Conservation (phyloP, 805 yeast genomes). For the Danielia reshetovae region DNA sequence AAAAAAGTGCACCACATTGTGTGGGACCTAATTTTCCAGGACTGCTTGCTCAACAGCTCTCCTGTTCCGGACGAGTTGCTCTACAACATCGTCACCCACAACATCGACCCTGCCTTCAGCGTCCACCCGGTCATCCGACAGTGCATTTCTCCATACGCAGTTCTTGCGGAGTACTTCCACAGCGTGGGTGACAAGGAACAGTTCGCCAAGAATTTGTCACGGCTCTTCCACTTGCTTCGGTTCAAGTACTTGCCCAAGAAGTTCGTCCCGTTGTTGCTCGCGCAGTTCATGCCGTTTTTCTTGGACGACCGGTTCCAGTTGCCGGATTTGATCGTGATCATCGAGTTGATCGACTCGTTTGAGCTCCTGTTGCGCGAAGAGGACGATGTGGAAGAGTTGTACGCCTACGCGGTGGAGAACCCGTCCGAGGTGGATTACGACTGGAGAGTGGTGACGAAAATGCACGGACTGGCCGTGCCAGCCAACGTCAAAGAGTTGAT, state of each 20-base stretch:
- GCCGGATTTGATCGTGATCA: constrained; percentile 18
- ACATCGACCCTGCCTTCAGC: constrained; percentile 29
- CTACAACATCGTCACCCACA: constrained; percentile 41
- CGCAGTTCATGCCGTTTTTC: constrained; percentile 46
- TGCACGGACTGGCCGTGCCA: constrained; percentile 20
- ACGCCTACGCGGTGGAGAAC: constrained; percentile 24
- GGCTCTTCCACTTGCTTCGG: constrained; percentile 45
- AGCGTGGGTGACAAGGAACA: constrained; percentile 2
- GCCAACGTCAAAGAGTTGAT: constrained; percentile 21
- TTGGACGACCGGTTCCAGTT: constrained; percentile 13
- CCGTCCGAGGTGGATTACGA: constrained; percentile 24
- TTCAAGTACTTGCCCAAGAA: constrained; percentile 44
- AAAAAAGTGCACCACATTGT: constrained; percentile 44
- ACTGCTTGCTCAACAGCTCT: constrained; percentile 47
- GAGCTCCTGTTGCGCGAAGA: constrained; percentile 22
- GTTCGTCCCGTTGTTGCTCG: constrained; percentile 45
- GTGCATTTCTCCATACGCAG: constrained; percentile 68
- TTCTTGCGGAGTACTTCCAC: constrained; percentile 48
- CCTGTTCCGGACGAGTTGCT: constrained; percentile 56
- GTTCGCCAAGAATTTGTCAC: constrained; percentile 31
- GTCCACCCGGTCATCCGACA: constrained; percentile 61
- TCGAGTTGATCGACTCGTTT: constrained; percentile 37
- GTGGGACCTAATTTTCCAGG: constrained; percentile 64
- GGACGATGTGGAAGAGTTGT: constrained; percentile 32
- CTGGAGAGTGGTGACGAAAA: constrained; percentile 30